A percentile compares a stretch with the other conserved stretches of the same genome.
These are phyloP conservation scores for Ganoderma lucidum DNA, from an alignment of 1,284 basidiomycete species.

Conservation along the genomic window DNA sequence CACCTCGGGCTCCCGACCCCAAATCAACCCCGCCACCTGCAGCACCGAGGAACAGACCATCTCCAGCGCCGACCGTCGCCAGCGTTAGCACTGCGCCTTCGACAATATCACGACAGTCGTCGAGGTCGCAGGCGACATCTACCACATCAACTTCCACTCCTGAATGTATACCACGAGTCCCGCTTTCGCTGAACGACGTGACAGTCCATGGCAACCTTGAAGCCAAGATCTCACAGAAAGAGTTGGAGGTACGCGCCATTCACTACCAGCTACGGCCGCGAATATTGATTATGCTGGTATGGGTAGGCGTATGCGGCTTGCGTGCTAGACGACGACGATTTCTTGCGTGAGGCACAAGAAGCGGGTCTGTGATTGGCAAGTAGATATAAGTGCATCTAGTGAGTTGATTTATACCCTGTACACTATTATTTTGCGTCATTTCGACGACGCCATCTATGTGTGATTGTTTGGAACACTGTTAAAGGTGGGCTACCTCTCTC, in stretches of 20 bases:
- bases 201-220: constrained; percentile 3
- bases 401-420: constrained; percentile 1
- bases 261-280: too few relatives aligned
- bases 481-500: too few relatives aligned
- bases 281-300: not conserved
- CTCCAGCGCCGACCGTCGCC: not conserved
- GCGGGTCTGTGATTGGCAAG: not conserved
- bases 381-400: not conserved
- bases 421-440: not conserved
- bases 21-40: not conserved
- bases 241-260: constrained; percentile 23
- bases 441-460: not conserved
- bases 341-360: constrained; percentile 20
- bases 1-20: not conserved
- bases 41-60: too few relatives aligned
- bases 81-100: not conserved
- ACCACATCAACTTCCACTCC: not conserved
- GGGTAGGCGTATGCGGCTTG: constrained; percentile 24
- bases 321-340: constrained; percentile 21
- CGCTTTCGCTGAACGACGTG: constrained; percentile 1
- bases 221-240: constrained; percentile 11
- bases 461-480: too few relatives aligned
- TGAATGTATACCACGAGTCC: not conserved
- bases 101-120: not conserved
- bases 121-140: not conserved